Evolutionary conservation across 495 filamentous ascomycete species (phyloP), one percentile per base, ranked within the genome.

Genomic region (Penicillium atrosanguineum): DNA sequence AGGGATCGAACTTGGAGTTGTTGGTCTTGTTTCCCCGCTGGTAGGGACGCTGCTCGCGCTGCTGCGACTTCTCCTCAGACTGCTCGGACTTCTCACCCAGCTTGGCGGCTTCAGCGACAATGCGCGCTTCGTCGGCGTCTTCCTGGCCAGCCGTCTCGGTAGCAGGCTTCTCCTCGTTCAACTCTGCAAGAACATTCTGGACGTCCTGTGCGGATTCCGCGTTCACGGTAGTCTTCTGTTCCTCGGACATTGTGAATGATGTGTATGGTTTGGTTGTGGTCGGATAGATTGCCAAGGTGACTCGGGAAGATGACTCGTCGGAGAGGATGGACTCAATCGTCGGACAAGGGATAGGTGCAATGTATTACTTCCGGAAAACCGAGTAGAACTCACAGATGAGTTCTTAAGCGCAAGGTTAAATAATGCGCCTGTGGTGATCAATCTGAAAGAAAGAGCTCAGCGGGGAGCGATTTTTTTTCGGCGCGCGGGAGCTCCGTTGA

Each of bases 1-100:
- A 78, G 21, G 85, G 79, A 61, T 93, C 85, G 53, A 83, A 89
- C 67, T 87, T 89, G 61, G 65, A 70, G 59, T 83, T 81, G 57
- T 78, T 72, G 38, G 37, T 15, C 50, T 55, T 62, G 19, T 63
- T 52, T 43, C 55, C 36, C 50, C 51, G 48, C 43, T 52, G 43
- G 11, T 14, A 34, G 50, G 57, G 48, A 43, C 61, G 57, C 46
- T 51, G 50, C 19, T 65, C 51, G 46, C 67, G 64, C 40, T 69
- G 52, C 43, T 65, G 44, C 14, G 64, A 46, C 60, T 73, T 61
- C 46, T 71, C 61, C 45, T 74, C 66, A 4, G 66, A 50, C 53
- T 73, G 57, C 50, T 69, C 75, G 25, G 72, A 73, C 59, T 77
- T 63, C 59, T 77, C 61, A 14, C 70, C 74, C 16, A 76, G 63